phyloP scores from a whole-genome alignment of 257 asterid species.

The Nemophila menziesii region DNA sequence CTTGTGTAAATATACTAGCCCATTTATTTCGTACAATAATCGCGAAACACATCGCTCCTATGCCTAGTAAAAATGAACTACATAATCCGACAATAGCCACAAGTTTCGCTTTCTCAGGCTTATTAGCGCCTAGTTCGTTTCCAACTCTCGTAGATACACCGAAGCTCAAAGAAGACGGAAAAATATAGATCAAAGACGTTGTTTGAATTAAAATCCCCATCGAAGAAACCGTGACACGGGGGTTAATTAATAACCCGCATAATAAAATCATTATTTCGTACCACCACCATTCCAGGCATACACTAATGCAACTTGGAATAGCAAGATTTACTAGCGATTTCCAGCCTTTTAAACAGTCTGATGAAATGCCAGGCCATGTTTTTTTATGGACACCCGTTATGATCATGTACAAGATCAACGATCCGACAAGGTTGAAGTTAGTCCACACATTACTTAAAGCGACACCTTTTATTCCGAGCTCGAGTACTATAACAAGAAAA shows the following conservation, averaged over 20 bases:
- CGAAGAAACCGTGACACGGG: no score
- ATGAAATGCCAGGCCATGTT: conserved; percentile 28
- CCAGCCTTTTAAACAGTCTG: no score
- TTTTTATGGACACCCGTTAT: conserved; percentile 8
- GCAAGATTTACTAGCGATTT: no score
- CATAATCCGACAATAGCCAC: conserved; percentile 24
- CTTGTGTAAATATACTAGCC: no score
- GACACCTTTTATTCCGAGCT: no score
- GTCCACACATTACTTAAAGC: no score
- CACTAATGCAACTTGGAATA: conserved; percentile 27
- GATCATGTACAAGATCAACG: conserved; percentile 11
- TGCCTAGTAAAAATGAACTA: conserved; percentile 15
- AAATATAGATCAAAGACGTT: no score
- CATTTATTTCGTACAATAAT: conserved; percentile 14
- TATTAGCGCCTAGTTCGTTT: conserved; percentile 22
- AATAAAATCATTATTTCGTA: no score
- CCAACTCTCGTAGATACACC: conserved; percentile 34
- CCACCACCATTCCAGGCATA: conserved; percentile 32
- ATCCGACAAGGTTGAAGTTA: no score
- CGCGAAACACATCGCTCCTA: no score
- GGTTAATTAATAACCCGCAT: no score
- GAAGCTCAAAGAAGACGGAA: conserved; percentile 28
- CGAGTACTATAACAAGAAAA: conserved; percentile 14
- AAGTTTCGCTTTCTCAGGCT: conserved; percentile 17
- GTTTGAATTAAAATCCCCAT: no score